Conservation (phyloP, 176 grass and related monocot genomes). For the Zoysia pacifica region DNA sequence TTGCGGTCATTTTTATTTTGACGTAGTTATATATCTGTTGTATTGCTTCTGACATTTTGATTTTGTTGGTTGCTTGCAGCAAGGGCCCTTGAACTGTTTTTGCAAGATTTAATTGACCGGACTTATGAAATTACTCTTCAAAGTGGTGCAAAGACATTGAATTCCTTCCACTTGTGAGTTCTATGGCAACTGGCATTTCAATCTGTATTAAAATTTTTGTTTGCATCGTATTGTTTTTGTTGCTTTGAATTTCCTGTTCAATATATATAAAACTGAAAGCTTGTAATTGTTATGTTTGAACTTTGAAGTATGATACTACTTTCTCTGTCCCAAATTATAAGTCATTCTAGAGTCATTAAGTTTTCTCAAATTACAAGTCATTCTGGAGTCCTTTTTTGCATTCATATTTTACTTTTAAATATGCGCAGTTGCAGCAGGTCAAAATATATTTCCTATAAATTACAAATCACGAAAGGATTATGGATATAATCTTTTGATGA, state of each 20-base stretch:
- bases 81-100: constrained; percentile 94
- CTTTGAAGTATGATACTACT: not conserved
- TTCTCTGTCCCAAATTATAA: no score
- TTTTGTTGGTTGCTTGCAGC: constrained; percentile 54
- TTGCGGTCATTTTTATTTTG: constrained; percentile 5
- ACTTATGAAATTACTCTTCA: constrained; percentile 95
- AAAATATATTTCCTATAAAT: not conserved
- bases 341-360: no score
- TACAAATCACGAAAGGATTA: not conserved
- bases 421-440: not conserved
- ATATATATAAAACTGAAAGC: not conserved
- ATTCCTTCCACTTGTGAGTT: constrained; percentile 96
- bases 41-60: constrained; percentile 25
- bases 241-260: not conserved
- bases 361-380: no score
- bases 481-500: constrained; percentile 9
- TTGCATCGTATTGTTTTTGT: not conserved
- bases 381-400: not conserved
- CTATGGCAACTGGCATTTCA: not conserved
- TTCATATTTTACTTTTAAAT: not conserved
- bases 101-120: constrained; percentile 96
- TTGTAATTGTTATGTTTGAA: not conserved
- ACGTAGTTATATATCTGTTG: not conserved
- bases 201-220: not conserved
- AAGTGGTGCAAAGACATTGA: constrained; percentile 97